Evolutionary conservation across 2,329 filamentous ascomycete genomes (phyloP).

Genomic region (Calonectria pseudoreteaudii): DNA sequence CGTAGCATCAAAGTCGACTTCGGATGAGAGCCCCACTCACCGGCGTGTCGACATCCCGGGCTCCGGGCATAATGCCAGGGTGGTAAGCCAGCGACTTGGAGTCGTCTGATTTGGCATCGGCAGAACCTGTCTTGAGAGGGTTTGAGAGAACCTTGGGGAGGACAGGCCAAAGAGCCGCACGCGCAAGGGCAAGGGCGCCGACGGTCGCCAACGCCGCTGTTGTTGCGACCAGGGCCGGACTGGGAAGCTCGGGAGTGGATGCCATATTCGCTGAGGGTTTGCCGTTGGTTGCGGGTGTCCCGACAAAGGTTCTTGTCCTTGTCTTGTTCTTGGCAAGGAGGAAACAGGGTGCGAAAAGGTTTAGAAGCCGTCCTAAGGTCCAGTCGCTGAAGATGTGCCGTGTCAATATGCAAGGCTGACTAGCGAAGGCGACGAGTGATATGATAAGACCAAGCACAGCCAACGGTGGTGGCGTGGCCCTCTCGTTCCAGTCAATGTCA

Average conservation of each 20-base stretch:
- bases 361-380: background rate
- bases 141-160: constrained; percentile 55
- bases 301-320: background rate
- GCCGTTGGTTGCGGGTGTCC: background rate
- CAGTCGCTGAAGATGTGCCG: background rate
- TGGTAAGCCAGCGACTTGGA: constrained; percentile 65
- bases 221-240: constrained; percentile 48
- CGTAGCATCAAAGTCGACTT: background rate
- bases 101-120: constrained; percentile 50
- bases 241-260: constrained; percentile 22
- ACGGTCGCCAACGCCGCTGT: constrained; percentile 57
- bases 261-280: background rate
- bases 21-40: constrained; percentile 49
- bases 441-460: background rate
- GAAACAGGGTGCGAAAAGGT: background rate
- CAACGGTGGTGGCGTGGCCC: background rate
- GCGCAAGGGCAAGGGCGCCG: constrained; percentile 50
- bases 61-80: constrained; percentile 77
- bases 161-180: constrained; percentile 54
- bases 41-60: constrained; percentile 77
- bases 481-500: background rate
- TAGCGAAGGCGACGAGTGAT: constrained; percentile 7
- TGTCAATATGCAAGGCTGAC: constrained; percentile 7
- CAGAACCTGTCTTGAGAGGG: constrained; percentile 57
- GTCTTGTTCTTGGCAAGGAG: background rate